phyloP scores from a whole-genome alignment of 2,329 filamentous ascomycete species.

The Arthrobotrys megalospora region DNA sequence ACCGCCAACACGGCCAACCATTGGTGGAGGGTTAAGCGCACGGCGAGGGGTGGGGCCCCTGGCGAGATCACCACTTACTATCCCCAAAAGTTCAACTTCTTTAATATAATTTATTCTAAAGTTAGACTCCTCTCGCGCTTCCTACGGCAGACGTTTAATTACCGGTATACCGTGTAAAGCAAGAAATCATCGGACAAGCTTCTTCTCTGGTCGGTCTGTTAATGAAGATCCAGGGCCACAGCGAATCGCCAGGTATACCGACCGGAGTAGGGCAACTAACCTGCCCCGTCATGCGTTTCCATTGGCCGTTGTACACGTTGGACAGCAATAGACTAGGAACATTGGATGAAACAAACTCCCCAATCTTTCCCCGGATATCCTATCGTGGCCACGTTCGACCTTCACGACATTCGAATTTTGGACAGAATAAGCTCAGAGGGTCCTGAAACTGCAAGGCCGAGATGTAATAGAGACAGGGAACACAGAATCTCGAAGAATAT shows the following conservation, averaged over 20 bases:
- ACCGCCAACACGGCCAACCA: conserved; percentile 30
- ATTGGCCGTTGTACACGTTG: conserved; percentile 26
- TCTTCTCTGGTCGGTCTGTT: neutral
- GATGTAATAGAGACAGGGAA: conserved; percentile 12
- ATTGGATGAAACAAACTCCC: conserved; percentile 47
- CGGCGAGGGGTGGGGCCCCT: conserved; percentile 26
- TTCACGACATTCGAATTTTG: conserved; percentile 16
- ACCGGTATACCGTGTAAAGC: conserved; percentile 22
- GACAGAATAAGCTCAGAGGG: conserved; percentile 4
- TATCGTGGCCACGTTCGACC: neutral
- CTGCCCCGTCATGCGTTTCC: conserved; percentile 10
- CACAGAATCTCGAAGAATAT: conserved; percentile 17
- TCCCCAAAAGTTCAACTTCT: conserved; percentile 5
- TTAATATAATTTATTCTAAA: conserved; percentile 46
- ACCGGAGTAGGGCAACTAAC: conserved; percentile 12
- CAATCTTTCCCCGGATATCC: conserved; percentile 9
- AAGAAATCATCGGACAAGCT: conserved; percentile 24
- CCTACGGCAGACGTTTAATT: conserved; percentile 39
- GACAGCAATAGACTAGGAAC: conserved; percentile 33
- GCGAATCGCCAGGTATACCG: conserved; percentile 41
- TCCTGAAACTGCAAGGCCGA: conserved; percentile 43
- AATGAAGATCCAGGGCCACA: neutral
- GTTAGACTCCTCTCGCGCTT: conserved; percentile 57
- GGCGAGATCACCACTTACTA: conserved; percentile 3
- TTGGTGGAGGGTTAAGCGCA: conserved; percentile 56